Evolutionary conservation across 1,284 basidiomycete genomes (phyloP).

Genomic region (Grifola frondosa): DNA sequence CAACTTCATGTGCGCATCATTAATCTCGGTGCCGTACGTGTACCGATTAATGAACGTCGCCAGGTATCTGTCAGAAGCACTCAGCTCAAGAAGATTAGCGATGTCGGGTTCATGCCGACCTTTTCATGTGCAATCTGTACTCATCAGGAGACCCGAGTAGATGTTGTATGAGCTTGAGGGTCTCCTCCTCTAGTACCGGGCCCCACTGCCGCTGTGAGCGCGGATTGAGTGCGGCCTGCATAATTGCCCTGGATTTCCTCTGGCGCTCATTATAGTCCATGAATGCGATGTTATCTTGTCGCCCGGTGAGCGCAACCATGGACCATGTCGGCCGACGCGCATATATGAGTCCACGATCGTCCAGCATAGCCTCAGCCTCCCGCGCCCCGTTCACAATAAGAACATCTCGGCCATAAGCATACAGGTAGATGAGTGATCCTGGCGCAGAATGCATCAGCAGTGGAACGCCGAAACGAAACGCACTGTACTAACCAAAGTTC

Average conservation of each 20-base stretch:
- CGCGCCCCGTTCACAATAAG: constrained; percentile 5
- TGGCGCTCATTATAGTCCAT: constrained; percentile 11
- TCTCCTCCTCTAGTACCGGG: not conserved
- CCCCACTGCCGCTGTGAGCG: not conserved
- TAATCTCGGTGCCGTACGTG: not conserved
- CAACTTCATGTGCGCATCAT: not conserved
- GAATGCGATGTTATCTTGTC: constrained; percentile 15
- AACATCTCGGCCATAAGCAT: not conserved
- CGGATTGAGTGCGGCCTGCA: constrained; percentile 5
- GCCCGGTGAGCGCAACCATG: constrained; percentile 12
- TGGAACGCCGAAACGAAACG: not conserved
- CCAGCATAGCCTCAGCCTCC: constrained; percentile 2
- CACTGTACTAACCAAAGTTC: not conserved
- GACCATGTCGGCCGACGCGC: constrained; percentile 10
- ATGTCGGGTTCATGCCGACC: not conserved
- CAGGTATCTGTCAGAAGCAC: not conserved
- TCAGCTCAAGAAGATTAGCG: not conserved
- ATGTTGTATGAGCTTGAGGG: not conserved
- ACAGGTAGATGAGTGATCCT: constrained; percentile 1
- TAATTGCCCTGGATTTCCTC: constrained; percentile 5
- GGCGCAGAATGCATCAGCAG: not conserved
- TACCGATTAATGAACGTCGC: not conserved
- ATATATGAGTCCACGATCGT: constrained; percentile 7
- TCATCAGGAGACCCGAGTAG: not conserved
- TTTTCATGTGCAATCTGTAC: not conserved